phyloP scores from a whole-genome alignment of 2,329 filamentous ascomycete genomes.

The Hymenoscyphus repandus region DNA sequence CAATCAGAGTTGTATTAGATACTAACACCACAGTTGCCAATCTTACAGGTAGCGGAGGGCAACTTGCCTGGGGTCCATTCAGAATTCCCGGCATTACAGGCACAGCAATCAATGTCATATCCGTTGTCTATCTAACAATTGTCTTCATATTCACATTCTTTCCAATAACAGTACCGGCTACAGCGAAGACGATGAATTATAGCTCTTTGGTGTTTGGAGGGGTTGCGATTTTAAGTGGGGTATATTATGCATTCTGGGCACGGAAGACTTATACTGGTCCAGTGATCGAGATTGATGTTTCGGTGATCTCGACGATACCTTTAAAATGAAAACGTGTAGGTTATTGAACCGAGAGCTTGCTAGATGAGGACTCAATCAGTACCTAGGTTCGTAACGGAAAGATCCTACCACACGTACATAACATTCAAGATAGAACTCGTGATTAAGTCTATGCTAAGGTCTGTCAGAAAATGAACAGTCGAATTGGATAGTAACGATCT shows the following conservation, averaged over 20 bases:
- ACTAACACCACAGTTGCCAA: not conserved
- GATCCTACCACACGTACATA: no score
- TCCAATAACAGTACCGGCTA: constrained; percentile 1
- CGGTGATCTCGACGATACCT: not conserved
- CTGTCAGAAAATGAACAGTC: no score
- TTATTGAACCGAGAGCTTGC: no score
- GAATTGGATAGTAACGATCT: no score
- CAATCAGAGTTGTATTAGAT: not conserved
- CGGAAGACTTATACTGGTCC: constrained; percentile 35
- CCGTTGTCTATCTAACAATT: constrained; percentile 1
- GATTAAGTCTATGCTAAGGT: no score
- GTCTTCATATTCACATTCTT: constrained; percentile 29
- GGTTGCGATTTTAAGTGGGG: constrained; percentile 35
- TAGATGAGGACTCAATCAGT: no score
- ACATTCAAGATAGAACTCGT: no score
- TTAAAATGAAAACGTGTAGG: no score
- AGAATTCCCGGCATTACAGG: constrained; percentile 43
- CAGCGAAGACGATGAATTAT: constrained; percentile 41
- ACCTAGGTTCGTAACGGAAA: no score
- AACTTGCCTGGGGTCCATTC: constrained; percentile 47
- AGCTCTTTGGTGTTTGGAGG: constrained; percentile 34
- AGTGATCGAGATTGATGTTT: not conserved
- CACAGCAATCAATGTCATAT: constrained; percentile 1
- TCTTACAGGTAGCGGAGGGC: not conserved
- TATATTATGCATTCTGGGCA: constrained; percentile 34